Evolutionary conservation across 2,329 filamentous ascomycete species (phyloP).

Genomic region (Chaetomium sp.): DNA sequence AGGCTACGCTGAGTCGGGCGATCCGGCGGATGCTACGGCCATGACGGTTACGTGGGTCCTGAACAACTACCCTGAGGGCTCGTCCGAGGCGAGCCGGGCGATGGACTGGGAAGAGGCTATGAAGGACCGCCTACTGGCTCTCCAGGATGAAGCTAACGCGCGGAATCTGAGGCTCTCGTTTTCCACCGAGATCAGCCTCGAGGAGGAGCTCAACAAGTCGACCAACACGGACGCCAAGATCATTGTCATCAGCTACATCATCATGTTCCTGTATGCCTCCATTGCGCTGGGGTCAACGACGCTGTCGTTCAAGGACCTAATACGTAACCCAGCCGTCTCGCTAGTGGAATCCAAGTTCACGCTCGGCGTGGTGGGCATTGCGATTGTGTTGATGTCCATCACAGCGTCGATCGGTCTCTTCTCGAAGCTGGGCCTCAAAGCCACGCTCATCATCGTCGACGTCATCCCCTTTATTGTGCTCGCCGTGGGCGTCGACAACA

Average conservation of each 20-base stretch:
- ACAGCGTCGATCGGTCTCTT: conserved; percentile 92
- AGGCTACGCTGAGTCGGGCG: conserved; percentile 59
- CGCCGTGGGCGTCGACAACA: conserved; percentile 96
- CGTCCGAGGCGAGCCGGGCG: conserved; percentile 61
- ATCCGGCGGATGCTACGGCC: conserved; percentile 67
- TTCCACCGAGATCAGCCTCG: conserved; percentile 89
- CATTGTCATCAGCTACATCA: conserved; percentile 89
- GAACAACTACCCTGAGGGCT: conserved; percentile 73
- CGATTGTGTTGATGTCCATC: conserved; percentile 97
- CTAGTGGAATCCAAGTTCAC: conserved; percentile 96
- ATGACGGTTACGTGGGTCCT: conserved; percentile 94
- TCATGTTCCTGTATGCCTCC: conserved; percentile 98
- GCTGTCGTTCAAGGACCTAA: conserved; percentile 66
- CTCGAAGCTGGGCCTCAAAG: conserved; percentile 84
- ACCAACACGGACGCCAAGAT: conserved; percentile 98
- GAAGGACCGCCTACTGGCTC: conserved; percentile 64
- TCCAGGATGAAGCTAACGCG: conserved; percentile 70
- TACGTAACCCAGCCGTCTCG: conserved; percentile 75
- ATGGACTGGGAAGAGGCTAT: conserved; percentile 86
- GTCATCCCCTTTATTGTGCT: conserved; percentile 97
- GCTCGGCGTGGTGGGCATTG: conserved; percentile 85
- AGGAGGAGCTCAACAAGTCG: conserved; percentile 94
- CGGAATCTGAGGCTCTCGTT: conserved; percentile 85
- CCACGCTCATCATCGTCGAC: conserved; percentile 94
- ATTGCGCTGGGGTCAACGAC: conserved; percentile 85